Evolutionary conservation across 805 yeast genomes (phyloP).

Genomic region (Sporopachydermia lactativora): DNA sequence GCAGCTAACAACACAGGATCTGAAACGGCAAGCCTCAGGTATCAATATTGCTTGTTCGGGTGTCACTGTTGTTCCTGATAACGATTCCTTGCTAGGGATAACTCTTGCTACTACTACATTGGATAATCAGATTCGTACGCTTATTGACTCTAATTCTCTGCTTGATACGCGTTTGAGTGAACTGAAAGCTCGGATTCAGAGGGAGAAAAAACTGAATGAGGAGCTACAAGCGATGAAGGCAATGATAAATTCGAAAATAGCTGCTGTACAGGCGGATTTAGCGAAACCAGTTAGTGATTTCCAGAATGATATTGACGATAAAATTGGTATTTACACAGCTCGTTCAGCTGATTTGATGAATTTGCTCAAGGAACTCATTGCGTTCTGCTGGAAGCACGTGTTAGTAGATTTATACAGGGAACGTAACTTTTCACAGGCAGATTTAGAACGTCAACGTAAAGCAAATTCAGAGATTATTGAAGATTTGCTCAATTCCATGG

Average conservation of each 20-base stretch:
- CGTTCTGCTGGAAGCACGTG: neutral
- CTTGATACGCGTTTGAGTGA: neutral
- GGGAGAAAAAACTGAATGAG: constrained; percentile 1
- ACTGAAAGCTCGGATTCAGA: neutral
- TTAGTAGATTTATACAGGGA: neutral
- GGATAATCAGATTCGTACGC: neutral
- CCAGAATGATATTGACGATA: neutral
- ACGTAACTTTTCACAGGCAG: neutral
- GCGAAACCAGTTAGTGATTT: neutral
- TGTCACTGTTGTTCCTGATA: neutral
- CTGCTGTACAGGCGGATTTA: constrained; percentile 1
- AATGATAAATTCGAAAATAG: neutral
- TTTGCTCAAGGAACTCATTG: neutral
- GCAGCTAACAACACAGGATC: neutral
- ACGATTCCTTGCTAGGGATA: neutral
- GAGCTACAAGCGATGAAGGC: neutral
- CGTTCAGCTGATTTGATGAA: neutral
- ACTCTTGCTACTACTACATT: neutral
- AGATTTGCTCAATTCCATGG: constrained; percentile 3
- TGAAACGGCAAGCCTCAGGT: neutral
- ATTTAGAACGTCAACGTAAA: neutral
- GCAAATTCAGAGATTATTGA: constrained; percentile 1
- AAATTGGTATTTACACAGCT: neutral
- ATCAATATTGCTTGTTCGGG: neutral
- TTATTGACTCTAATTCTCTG: neutral